Conservation (phyloP, 2,329 filamentous ascomycete genomes). For the Ilyonectria sp. region DNA sequence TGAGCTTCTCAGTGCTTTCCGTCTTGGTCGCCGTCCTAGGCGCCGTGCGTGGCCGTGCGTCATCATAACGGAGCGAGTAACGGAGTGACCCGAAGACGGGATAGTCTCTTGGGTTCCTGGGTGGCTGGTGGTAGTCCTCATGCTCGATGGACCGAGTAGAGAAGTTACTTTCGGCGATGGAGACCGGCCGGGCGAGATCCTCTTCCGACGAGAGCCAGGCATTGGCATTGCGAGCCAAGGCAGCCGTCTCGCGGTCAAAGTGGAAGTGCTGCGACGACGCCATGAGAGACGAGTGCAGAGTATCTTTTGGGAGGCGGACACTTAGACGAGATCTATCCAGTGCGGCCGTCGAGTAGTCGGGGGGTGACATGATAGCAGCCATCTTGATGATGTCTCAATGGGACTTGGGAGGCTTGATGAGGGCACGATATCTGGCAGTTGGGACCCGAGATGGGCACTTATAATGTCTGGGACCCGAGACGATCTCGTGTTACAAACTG, state of each 20-base stretch:
- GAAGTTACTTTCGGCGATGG: slow-evolving; percentile 43
- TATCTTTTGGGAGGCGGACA: slow-evolving; percentile 45
- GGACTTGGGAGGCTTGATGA: slow-evolving; percentile 24
- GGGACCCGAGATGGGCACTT: slow-evolving; percentile 17
- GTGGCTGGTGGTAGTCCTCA: slow-evolving; percentile 33
- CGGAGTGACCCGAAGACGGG: slow-evolving; percentile 43
- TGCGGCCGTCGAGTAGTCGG: slow-evolving; percentile 47
- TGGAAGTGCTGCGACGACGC: slow-evolving; percentile 46
- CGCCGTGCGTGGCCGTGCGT: slow-evolving; percentile 37
- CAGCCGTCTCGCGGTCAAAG: slow-evolving; percentile 43
- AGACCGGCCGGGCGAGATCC: slow-evolving; percentile 42
- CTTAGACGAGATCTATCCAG: slow-evolving; percentile 44
- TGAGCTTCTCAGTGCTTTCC: slow-evolving; percentile 50
- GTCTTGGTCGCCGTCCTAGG: slow-evolving; percentile 36
- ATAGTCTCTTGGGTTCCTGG: slow-evolving; percentile 32
- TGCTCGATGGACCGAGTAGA: slow-evolving; percentile 40
- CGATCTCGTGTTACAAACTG: slow-evolving; percentile 2
- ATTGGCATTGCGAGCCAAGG: slow-evolving; percentile 39
- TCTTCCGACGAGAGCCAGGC: slow-evolving; percentile 45
- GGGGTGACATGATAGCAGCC: slow-evolving; percentile 49
- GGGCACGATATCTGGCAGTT: background rate
- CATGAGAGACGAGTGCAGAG: slow-evolving; percentile 43
- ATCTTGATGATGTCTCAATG: slow-evolving; percentile 36
- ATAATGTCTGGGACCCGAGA: slow-evolving; percentile 10
- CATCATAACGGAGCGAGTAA: slow-evolving; percentile 43